Evolutionary conservation across 345 rosid species (phyloP), one percentile per base, ranked within the genome.

Genomic region (Durio zibethinus): DNA sequence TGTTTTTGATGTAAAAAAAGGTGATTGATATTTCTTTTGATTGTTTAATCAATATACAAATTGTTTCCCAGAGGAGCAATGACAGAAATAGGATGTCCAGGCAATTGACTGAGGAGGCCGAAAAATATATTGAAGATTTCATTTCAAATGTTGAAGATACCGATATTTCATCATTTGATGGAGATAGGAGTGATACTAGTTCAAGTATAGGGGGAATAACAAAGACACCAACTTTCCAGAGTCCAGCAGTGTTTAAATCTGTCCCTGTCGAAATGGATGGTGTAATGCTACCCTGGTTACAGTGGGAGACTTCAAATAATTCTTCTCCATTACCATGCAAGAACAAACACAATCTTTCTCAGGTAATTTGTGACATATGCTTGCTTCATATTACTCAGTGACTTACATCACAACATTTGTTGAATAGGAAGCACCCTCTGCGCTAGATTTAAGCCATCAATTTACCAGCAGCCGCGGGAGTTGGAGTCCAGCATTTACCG

Each of bases 151-250:
- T 96, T 66, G 98, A 96, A 83, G 98, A 96, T 81, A 92, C 97
- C 0, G 99, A 96, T 82, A 90, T 96, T 59, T 96, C 98, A 60
- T 96, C 99, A 5, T 54, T 96, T 45, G 99, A 96, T 63, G 99
- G 97, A 72, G 98, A 93, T 83, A 85, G 90, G 80, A 93, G 98
- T 72, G 99, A 96, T 73, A 88, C 97, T 10, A 92, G 97, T 86
- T 93, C 99, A 38, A 81, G 82, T 77, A 80, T 92, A 5, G 94
- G 94, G 59, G 89, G 90, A 72, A 76, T 62, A 36, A 33, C 43
- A 14, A 90, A 88, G 86, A 67, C 81, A 10, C 86, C 82, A 72
- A 83, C 71, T 79, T 82, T 79, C 73, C 87, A 82, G 40, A 86
- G 83, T 68, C 77, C 90, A 6, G 77, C 82, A 15, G 23, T 81